A percentile compares a stretch with the other conserved stretches of the same genome.
These are phyloP conservation scores for Gonapodya prolifera DNA, from an alignment of 192 early-diverging fungal genomes.

Conservation along the genomic window DNA sequence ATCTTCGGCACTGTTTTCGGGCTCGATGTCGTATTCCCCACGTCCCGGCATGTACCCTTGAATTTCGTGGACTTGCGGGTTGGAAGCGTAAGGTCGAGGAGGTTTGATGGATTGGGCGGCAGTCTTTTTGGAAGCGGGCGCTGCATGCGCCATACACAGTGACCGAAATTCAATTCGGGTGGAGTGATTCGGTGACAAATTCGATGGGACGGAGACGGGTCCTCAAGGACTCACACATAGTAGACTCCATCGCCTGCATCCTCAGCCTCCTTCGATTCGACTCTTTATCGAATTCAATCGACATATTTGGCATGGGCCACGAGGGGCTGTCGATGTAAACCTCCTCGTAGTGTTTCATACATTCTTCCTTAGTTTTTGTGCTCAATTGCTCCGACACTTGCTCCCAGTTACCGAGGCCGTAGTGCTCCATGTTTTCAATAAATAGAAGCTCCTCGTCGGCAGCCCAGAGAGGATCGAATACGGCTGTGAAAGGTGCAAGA, in stretches of 20 bases:
- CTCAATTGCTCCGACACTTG: constrained; percentile 87
- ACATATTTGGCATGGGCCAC: constrained; percentile 64
- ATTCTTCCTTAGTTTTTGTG: constrained; percentile 79
- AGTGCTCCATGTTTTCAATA: constrained; percentile 79
- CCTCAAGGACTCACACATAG: no score
- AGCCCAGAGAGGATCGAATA: no score
- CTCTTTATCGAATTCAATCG: background rate
- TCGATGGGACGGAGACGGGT: no score
- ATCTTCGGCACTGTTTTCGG: constrained; percentile 90
- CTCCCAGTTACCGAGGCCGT: constrained; percentile 96
- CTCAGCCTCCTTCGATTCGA: background rate
- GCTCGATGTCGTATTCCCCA: constrained; percentile 90
- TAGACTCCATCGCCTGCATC: no score
- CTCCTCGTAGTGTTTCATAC: constrained; percentile 77
- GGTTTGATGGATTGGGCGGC: no score
- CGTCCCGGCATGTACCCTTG: constrained; percentile 95
- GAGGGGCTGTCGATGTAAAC: constrained; percentile 67
- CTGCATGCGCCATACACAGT: no score
- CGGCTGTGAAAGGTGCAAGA: no score
- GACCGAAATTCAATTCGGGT: no score
- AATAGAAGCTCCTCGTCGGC: constrained; percentile 93
- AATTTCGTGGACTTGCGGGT: constrained; percentile 98
- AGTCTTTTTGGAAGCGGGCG: no score
- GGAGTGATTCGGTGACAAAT: no score
- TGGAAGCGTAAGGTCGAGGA: no score